Conservation (phyloP, 176 grass and related monocot genomes). For the Zoysia japonica region DNA sequence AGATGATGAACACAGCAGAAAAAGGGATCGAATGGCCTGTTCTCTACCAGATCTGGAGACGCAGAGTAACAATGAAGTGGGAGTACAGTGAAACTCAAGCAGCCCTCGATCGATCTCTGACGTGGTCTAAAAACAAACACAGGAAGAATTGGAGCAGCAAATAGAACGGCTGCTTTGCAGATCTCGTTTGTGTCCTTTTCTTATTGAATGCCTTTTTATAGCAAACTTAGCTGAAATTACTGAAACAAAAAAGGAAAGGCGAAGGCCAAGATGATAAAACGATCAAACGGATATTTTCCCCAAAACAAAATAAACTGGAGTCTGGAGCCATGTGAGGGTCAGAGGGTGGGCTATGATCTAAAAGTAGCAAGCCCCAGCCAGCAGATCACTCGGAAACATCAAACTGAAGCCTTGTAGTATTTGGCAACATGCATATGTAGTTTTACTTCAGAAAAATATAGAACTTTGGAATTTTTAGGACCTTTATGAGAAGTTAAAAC, state of each 20-base stretch:
- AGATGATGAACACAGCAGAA: neutral
- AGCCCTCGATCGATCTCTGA: neutral
- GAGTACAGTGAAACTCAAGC: neutral
- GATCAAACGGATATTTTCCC: constrained; percentile 8
- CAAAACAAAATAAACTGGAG: constrained; percentile 30
- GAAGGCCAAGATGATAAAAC: constrained; percentile 1
- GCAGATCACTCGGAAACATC: neutral
- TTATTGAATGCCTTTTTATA: neutral
- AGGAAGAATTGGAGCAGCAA: neutral
- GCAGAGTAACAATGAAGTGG: neutral
- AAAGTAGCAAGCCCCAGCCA: neutral
- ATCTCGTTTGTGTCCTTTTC: neutral
- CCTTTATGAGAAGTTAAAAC: neutral
- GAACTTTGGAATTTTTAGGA: neutral
- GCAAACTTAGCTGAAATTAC: constrained; percentile 5
- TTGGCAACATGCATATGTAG: neutral
- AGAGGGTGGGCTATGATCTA: neutral
- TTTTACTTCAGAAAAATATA: neutral
- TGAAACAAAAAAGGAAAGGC: constrained; percentile 39
- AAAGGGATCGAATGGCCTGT: neutral
- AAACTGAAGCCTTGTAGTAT: neutral
- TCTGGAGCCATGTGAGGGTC: no score
- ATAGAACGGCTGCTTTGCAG: constrained; percentile 16
- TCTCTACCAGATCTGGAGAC: constrained; percentile 28
- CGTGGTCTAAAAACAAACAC: constrained; percentile 1